phyloP scores from a whole-genome alignment of 257 asterid species.

The Haberlea rhodopensis region DNA sequence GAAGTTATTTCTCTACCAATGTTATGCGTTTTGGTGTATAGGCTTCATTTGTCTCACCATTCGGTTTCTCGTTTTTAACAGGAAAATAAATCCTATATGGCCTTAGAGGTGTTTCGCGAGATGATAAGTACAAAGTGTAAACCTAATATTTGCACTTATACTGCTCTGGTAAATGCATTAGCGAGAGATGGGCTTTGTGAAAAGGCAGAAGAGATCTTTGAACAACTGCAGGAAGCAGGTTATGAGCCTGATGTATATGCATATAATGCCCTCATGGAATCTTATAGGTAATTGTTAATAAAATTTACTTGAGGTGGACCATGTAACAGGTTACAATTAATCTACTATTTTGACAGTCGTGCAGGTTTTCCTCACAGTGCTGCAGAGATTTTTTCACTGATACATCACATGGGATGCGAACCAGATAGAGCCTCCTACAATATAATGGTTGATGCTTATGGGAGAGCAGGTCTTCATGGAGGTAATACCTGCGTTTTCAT shows the following conservation, averaged over 20 bases:
- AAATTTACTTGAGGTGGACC: background rate
- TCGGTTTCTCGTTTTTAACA: conserved; percentile 26
- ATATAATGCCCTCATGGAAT: conserved; percentile 89
- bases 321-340: background rate
- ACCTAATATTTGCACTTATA: conserved; percentile 83
- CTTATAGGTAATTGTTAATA: conserved; percentile 56
- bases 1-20: background rate
- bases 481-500: conserved; percentile 36
- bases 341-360: conserved; percentile 45
- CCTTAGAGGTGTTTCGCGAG: conserved; percentile 71
- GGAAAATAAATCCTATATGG: conserved; percentile 75
- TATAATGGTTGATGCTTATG: conserved; percentile 86
- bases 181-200: conserved; percentile 85
- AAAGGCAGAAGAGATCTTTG: conserved; percentile 82
- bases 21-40: background rate
- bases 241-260: conserved; percentile 82
- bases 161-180: conserved; percentile 75
- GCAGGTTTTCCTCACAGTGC: conserved; percentile 85
- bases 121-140: conserved; percentile 63
- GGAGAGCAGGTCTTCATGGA: conserved; percentile 74
- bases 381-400: conserved; percentile 79
- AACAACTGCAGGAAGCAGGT: conserved; percentile 79
- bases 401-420: conserved; percentile 83
- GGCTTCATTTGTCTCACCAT: conserved; percentile 3
- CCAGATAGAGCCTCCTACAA: conserved; percentile 86